Evolutionary conservation across 2,329 filamentous ascomycete species (phyloP).

Genomic region (Fusarium torreyae): DNA sequence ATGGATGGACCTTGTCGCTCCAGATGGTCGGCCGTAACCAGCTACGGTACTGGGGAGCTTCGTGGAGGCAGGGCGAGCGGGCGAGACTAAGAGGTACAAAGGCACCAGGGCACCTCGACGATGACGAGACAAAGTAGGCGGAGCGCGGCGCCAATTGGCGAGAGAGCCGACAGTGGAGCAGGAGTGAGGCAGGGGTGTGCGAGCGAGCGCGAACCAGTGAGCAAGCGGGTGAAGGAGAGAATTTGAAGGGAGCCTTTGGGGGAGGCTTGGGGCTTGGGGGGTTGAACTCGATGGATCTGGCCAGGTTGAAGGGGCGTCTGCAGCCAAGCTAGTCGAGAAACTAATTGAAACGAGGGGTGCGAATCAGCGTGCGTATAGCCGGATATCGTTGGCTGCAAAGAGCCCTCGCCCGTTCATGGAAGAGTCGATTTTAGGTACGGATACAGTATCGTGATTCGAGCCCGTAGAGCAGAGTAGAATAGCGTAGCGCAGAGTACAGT

Average conservation of each 20-base stretch:
- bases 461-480: not conserved
- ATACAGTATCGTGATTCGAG: too few species aligned
- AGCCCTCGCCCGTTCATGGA: conserved; percentile 38
- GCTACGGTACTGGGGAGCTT: conserved; percentile 42
- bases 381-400: conserved; percentile 41
- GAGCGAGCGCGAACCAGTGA: conserved; percentile 39
- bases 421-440: conserved; percentile 29
- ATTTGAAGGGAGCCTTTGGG: conserved; percentile 33
- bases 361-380: conserved; percentile 25
- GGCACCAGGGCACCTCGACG: conserved; percentile 48
- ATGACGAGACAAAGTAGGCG: conserved; percentile 50
- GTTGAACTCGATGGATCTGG: conserved; percentile 37
- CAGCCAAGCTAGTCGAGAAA: conserved; percentile 18
- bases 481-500: not conserved
- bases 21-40: conserved; percentile 40
- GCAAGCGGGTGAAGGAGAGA: conserved; percentile 37
- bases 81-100: conserved; percentile 47
- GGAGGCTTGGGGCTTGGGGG: conserved; percentile 26
- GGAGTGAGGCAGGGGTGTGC: conserved; percentile 45
- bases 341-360: conserved; percentile 32
- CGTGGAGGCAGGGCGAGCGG: conserved; percentile 47
- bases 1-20: conserved; percentile 46
- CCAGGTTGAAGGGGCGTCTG: conserved; percentile 37
- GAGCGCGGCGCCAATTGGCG: conserved; percentile 49
- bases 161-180: conserved; percentile 44